Evolutionary conservation across 1,284 basidiomycete species (phyloP), one percentile per base, ranked within the genome.

Genomic region (Wallemia ichthyophaga): DNA sequence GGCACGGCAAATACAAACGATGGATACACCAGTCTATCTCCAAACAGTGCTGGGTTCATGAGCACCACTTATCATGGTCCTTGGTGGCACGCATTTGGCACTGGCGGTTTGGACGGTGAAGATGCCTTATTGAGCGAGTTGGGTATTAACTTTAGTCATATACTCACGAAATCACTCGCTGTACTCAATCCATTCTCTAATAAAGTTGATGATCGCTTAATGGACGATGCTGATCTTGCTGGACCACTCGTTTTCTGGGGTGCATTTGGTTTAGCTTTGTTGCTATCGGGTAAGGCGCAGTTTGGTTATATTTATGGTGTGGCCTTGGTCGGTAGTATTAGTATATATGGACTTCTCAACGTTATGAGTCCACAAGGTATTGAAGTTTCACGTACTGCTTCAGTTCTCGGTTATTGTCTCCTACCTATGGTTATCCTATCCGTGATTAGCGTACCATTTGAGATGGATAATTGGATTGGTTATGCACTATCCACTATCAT

Each of bases 301-400:
- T 99, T 99, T 71, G 89, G 87, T 27, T 96, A 96, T 71, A 96
- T 98, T 64, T 99, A 99, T 70, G 94, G 94, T 58, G 86, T 99
- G 62, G 92, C 85, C 57, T 77, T 96, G 15, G 78, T 98, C 64
- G 94, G 94, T 59, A 88, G 85, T 1, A 76, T 80, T n/a, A 88
- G 88, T 32, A 83, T 98, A 67, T 98, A 98, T 74, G 79, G 81
- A 56, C 81, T 99, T 60, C 79, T 99, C 65, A 98, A 99, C 69
- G 77, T 96, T 64, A 98, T 99, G 94, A 87, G 86, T 28, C 85
- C 89, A 69, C 80, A 80, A 57, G 86, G 84, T 58, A 96, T 99
- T 64, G 92, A 98, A 67, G 86, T 91, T 19, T 95, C 95, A 71
- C 82, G 91, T 32, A 89, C 91, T 21, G 85, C 86, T 5, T 91